phyloP scores from a whole-genome alignment of 2,329 filamentous ascomycete genomes.

The Onygena corvina region DNA sequence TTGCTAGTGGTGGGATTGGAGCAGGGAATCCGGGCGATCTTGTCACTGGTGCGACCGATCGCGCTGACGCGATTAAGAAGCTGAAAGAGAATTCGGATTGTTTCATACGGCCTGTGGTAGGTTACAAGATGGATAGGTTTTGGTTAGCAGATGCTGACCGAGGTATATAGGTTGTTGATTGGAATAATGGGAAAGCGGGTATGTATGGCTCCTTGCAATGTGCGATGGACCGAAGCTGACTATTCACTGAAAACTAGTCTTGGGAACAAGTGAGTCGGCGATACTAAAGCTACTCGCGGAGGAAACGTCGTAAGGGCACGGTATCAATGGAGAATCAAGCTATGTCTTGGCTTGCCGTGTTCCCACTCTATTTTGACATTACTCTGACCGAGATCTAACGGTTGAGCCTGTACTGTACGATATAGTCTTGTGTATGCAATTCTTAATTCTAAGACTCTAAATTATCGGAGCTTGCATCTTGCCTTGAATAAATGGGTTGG shows the following conservation, averaged over 20 bases:
- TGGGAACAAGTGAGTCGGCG: slow-evolving; percentile 72
- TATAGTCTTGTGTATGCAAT: neutral
- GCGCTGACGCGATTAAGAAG: slow-evolving; percentile 66
- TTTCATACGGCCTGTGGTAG: slow-evolving; percentile 67
- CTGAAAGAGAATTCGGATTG: slow-evolving; percentile 55
- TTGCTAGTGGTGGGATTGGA: slow-evolving; percentile 51
- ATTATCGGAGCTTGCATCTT: neutral
- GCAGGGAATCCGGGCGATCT: slow-evolving; percentile 54
- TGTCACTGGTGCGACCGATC: slow-evolving; percentile 59
- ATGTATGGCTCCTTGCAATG: slow-evolving; percentile 17
- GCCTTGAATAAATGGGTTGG: neutral
- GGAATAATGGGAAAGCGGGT: slow-evolving; percentile 77
- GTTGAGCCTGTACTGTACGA: neutral
- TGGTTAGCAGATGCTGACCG: slow-evolving; percentile 8
- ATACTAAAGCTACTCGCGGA: slow-evolving; percentile 57
- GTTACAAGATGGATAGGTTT: slow-evolving; percentile 25
- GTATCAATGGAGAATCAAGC: neutral
- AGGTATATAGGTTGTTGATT: slow-evolving; percentile 56
- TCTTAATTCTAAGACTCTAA: neutral
- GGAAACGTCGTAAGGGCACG: neutral
- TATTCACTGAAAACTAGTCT: slow-evolving; percentile 31
- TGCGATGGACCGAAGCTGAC: neutral
- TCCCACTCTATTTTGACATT: no score
- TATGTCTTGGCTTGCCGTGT: no score
- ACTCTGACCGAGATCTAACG: no score